A percentile compares a stretch with the other conserved stretches of the same genome.
Conservation (phyloP, 805 yeast species). For the Metschnikowia noctiluminum region DNA sequence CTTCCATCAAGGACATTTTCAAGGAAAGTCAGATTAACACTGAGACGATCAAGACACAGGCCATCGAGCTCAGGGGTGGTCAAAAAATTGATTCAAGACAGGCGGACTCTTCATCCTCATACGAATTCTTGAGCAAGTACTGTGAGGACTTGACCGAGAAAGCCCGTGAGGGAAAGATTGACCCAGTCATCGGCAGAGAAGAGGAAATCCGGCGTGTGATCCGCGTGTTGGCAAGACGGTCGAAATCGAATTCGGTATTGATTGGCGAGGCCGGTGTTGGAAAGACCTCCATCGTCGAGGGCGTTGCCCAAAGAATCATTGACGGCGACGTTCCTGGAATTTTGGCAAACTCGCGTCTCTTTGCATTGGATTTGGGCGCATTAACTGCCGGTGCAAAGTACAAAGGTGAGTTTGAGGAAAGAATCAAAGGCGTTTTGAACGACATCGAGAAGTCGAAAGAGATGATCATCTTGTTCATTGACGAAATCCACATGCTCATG, state of each 20-base stretch:
- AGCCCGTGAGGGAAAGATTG: conserved; percentile 92
- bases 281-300: conserved; percentile 96
- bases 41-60: conserved; percentile 73
- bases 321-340: conserved; percentile 94
- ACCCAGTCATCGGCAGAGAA: conserved; percentile 98
- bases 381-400: conserved; percentile 98
- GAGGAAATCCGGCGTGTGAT: conserved; percentile 96
- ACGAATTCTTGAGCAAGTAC: conserved; percentile 83
- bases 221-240: conserved; percentile 92
- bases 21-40: conserved; percentile 67
- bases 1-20: conserved; percentile 63
- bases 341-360: conserved; percentile 74
- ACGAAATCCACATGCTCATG: conserved; percentile 99
- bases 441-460: conserved; percentile 87
- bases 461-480: conserved; percentile 87
- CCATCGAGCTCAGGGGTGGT: conserved; percentile 79
- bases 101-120: conserved; percentile 84
- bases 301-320: conserved; percentile 95
- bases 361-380: conserved; percentile 91
- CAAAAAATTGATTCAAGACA: conserved; percentile 89
- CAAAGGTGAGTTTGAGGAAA: conserved; percentile 98
- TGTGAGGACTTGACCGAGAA: conserved; percentile 91
- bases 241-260: conserved; percentile 92
- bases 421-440: conserved; percentile 92
- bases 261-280: conserved; percentile 99